Evolutionary conservation across 148 eudicot genomes (phyloP).

Genomic region (Talinum fruticosum): DNA sequence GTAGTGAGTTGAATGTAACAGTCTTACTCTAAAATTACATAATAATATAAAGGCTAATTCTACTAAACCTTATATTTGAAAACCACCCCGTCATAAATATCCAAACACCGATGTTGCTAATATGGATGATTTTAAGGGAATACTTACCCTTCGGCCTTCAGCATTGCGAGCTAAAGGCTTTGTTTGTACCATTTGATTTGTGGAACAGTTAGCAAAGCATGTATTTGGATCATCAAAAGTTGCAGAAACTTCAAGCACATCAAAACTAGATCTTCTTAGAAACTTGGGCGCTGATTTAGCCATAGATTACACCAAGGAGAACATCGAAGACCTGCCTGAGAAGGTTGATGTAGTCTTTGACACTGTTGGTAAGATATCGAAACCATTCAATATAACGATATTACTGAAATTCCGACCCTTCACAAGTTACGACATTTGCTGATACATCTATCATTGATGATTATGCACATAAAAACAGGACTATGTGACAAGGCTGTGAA

Average conservation of each 20-base stretch:
- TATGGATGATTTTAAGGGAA: too few relatives aligned
- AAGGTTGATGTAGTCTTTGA: neutral
- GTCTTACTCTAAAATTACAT: too few relatives aligned
- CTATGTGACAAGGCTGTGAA: neutral
- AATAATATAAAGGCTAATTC: too few relatives aligned
- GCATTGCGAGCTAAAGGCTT: neutral
- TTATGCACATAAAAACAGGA: neutral
- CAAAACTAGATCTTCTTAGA: neutral
- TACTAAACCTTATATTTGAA: too few relatives aligned
- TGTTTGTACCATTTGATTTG: neutral
- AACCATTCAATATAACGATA: too few relatives aligned
- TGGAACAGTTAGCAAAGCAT: neutral
- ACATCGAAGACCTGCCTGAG: neutral
- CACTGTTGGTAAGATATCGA: slow-evolving; percentile 1
- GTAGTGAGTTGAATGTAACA: too few relatives aligned
- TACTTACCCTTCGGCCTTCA: too few relatives aligned
- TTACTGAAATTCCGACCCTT: neutral
- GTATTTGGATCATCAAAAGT: neutral
- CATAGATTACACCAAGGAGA: slow-evolving; percentile 3
- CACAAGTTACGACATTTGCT: neutral
- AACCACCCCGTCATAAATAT: too few relatives aligned
- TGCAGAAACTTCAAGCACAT: neutral
- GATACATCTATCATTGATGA: neutral
- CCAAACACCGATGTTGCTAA: too few relatives aligned
- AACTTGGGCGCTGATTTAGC: neutral